These are phyloP conservation scores for Aureobasidium uvarum DNA, from an alignment of 2,329 filamentous ascomycete genomes.

Conservation along the genomic window DNA sequence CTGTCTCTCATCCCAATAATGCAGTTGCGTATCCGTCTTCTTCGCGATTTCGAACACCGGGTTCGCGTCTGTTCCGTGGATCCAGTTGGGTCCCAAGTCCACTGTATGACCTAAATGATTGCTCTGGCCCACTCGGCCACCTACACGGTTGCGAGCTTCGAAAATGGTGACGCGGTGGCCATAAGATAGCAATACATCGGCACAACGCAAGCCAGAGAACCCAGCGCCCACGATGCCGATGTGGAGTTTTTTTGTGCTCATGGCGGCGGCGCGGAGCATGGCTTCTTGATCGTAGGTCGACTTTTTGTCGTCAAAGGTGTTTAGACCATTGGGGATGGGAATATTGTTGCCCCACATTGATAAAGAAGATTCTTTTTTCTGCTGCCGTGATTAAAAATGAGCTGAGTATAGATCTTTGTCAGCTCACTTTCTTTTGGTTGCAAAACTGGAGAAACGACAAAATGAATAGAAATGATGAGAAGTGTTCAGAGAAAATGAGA, in stretches of 20 bases:
- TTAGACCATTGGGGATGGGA: slow-evolving; percentile 17
- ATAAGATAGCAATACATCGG: slow-evolving; percentile 63
- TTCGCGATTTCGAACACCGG: slow-evolving; percentile 66
- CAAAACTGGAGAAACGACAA: neutral
- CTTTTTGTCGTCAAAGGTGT: neutral
- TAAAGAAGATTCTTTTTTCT: neutral
- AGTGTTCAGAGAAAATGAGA: neutral
- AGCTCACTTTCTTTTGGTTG: neutral
- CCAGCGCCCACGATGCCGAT: slow-evolving; percentile 69
- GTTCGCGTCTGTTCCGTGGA: slow-evolving; percentile 70
- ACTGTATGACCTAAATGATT: slow-evolving; percentile 48
- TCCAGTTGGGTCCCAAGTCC: slow-evolving; percentile 76
- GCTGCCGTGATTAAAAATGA: neutral
- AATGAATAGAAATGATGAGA: neutral
- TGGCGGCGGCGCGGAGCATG: slow-evolving; percentile 22
- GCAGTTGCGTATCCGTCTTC: slow-evolving; percentile 56
- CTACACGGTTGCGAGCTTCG: slow-evolving; percentile 65
- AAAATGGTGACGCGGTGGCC: slow-evolving; percentile 67
- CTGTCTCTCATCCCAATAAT: slow-evolving; percentile 55
- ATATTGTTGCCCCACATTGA: slow-evolving; percentile 25
- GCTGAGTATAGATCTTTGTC: neutral
- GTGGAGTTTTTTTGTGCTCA: neutral
- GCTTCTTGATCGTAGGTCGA: neutral
- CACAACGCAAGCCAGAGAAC: slow-evolving; percentile 67
- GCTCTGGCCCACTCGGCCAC: slow-evolving; percentile 60